These are phyloP conservation scores for Smittium mucronatum DNA, from an alignment of 371 early-diverging fungal species.

Conservation along the genomic window DNA sequence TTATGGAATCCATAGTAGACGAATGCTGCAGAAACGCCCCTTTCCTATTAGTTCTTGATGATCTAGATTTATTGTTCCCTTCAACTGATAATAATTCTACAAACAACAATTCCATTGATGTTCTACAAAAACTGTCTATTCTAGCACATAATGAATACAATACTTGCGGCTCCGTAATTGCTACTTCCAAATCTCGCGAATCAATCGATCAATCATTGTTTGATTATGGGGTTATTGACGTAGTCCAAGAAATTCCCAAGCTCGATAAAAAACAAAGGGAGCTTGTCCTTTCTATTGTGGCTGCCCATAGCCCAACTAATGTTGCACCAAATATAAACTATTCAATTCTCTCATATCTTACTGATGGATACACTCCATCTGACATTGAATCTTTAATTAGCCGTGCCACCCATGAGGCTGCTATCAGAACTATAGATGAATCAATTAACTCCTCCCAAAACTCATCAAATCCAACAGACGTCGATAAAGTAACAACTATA, in stretches of 20 bases:
- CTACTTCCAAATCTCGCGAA: slow-evolving; percentile 22
- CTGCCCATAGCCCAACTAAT: slow-evolving; percentile 35
- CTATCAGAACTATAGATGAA: slow-evolving; percentile 38
- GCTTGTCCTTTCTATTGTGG: slow-evolving; percentile 45
- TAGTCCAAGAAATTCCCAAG: slow-evolving; percentile 21
- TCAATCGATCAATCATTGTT: slow-evolving; percentile 22
- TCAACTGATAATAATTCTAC: not conserved
- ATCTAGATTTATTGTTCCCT: slow-evolving; percentile 4
- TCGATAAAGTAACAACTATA: not conserved
- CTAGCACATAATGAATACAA: not conserved
- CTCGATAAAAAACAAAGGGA: slow-evolving; percentile 23
- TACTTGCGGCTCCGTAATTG: slow-evolving; percentile 12
- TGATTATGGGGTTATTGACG: slow-evolving; percentile 16
- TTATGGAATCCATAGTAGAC: slow-evolving; percentile 2
- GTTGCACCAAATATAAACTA: slow-evolving; percentile 41
- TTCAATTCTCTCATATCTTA: slow-evolving; percentile 56
- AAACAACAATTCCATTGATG: not conserved
- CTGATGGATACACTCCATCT: slow-evolving; percentile 80
- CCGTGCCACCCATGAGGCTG: slow-evolving; percentile 69
- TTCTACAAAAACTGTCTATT: not conserved
- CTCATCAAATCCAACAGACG: not conserved
- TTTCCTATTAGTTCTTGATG: slow-evolving; percentile 9
- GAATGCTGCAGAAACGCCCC: not conserved
- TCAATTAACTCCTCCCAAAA: not conserved
- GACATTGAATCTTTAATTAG: slow-evolving; percentile 69